Evolutionary conservation across 352 stramenopile species (phyloP).

Genomic region (Pythium chondricola): DNA sequence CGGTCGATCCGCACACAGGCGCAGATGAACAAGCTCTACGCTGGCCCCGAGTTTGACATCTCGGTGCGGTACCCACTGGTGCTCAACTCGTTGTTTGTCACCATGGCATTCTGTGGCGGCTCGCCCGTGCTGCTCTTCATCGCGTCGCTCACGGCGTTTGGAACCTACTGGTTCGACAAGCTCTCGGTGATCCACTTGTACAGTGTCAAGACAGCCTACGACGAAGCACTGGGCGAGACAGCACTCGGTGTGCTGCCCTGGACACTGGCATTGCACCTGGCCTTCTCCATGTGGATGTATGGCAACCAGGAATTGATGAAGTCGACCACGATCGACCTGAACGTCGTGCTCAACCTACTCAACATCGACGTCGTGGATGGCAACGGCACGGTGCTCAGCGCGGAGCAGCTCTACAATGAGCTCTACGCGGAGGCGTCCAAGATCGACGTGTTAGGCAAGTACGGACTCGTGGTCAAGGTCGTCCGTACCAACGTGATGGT

Average conservation of each 20-base stretch:
- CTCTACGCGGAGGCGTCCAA: slow-evolving; percentile 30
- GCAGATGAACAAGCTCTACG: slow-evolving; percentile 76
- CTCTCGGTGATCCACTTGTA: slow-evolving; percentile 70
- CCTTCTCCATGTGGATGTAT: slow-evolving; percentile 82
- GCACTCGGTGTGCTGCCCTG: slow-evolving; percentile 55
- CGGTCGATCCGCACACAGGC: slow-evolving; percentile 57
- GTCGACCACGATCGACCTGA: slow-evolving; percentile 41
- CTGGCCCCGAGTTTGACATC: slow-evolving; percentile 65
- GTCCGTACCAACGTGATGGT: slow-evolving; percentile 67
- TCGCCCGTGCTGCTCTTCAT: slow-evolving; percentile 79
- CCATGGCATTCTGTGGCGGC: slow-evolving; percentile 73
- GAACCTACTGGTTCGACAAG: slow-evolving; percentile 81
- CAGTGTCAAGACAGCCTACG: slow-evolving; percentile 74
- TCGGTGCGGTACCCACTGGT: slow-evolving; percentile 77
- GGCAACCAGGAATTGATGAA: slow-evolving; percentile 66
- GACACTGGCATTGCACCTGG: slow-evolving; percentile 62
- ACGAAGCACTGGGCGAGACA: slow-evolving; percentile 64
- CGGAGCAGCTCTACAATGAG: slow-evolving; percentile 32
- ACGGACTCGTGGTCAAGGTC: slow-evolving; percentile 63
- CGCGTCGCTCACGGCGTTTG: slow-evolving; percentile 43
- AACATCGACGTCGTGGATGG: slow-evolving; percentile 22
- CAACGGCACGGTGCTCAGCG: slow-evolving; percentile 21
- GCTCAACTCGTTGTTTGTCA: slow-evolving; percentile 83
- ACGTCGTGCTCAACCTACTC: slow-evolving; percentile 31
- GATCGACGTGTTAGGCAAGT: slow-evolving; percentile 44